phyloP scores from a whole-genome alignment of 257 asterid genomes.

The Fraxinus americana region DNA sequence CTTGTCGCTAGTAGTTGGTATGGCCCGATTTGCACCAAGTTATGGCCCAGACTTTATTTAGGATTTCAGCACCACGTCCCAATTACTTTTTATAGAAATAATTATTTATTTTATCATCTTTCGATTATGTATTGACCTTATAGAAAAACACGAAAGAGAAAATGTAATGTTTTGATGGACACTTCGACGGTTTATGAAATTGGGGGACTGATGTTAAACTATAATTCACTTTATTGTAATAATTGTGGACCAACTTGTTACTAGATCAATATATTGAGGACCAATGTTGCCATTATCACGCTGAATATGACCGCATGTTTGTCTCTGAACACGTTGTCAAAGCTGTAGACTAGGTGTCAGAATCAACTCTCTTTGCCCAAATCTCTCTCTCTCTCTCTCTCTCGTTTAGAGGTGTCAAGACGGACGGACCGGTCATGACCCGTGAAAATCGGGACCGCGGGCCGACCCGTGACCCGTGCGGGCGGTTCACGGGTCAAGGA shows the following conservation, averaged over 20 bases:
- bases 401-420: too few species aligned
- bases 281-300: background rate
- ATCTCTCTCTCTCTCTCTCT: background rate
- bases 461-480: too few species aligned
- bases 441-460: too few species aligned
- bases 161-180: background rate
- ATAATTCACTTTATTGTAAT: background rate
- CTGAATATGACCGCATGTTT: constrained; percentile 7
- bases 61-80: too few species aligned
- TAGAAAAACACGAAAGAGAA: background rate
- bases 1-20: too few species aligned
- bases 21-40: too few species aligned
- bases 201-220: background rate
- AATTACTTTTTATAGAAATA: too few species aligned
- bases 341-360: constrained; percentile 5
- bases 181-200: background rate
- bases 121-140: too few species aligned
- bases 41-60: too few species aligned
- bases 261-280: background rate
- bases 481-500: too few species aligned
- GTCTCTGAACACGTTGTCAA: constrained; percentile 27
- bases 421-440: too few species aligned
- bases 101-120: too few species aligned
- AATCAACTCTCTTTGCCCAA: constrained; percentile 2
- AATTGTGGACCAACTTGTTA: background rate